Base-by-base conservation (phyloP, 179 eudicot species). In the Spinacia oleracea region DNA sequence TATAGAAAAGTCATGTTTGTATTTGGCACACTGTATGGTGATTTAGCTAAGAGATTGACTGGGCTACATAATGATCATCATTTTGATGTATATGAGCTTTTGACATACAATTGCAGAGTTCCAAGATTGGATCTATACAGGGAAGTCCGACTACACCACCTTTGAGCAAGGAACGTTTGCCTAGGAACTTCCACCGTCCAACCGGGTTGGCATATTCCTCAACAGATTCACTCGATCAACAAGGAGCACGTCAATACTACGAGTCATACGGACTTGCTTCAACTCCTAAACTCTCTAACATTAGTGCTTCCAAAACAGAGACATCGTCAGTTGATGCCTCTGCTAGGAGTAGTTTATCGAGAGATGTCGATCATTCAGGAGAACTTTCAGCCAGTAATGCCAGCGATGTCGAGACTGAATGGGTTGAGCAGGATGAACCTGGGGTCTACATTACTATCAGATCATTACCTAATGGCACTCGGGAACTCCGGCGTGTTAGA, bases 201-300 rank as follows among this genome's bases (percentile, higher is more conserved):
- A 72, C 80, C 21, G 86, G 84, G 31, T 29, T 79, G 76, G 86
- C 84, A 64, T 66, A 81, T 74, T 83, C 90, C 14, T 77, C 89
- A 55, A 81, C 88, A 75, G 88, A 85, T 73, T 87, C 87, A 15
- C 79, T 82, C n/a, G 90, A 85, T 21, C 85, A 75, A 23, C 86
- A 87, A 53, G 84, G 79, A 45, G 73, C 87, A 66, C 85, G 42
- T 56, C 85, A 72, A 77, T 56, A 84, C 85, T 65, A 76, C 67
- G 88, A 89, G 77, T 78, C 91, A n/a, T 82, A 80, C 73, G 97
- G 89, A 78, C 91, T 81, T 84, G 85, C 90, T 81, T 89, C 97
- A 38, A 89, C 97, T 68, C 98, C 98, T 27, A 90, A 90, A 76
- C 89, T 91, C 70, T 93, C 97, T 12, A 89, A 83, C 84, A 87